These are phyloP conservation scores for Bimuria novae-zelandiae DNA, from an alignment of 2,329 filamentous ascomycete species.

Conservation along the genomic window DNA sequence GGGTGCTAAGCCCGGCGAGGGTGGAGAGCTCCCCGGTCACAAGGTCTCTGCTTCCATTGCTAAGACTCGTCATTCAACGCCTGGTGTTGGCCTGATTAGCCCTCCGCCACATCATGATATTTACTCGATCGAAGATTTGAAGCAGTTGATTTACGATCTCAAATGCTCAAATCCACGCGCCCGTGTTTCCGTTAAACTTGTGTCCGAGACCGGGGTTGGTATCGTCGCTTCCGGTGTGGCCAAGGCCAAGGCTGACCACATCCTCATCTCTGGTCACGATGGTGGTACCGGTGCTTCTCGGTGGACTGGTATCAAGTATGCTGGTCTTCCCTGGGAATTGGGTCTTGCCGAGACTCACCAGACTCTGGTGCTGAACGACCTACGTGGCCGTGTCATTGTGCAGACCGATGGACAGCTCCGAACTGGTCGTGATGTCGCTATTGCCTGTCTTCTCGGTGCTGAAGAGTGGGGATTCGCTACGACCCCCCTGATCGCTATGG, in stretches of 20 bases:
- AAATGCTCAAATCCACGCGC: conserved; percentile 95
- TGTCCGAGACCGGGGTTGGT: conserved; percentile 95
- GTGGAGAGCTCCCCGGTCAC: conserved; percentile 94
- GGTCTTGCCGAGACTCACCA: conserved; percentile 97
- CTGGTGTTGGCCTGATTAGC: conserved; percentile 93
- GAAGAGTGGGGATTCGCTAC: conserved; percentile 98
- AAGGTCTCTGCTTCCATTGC: conserved; percentile 96
- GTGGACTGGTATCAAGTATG: conserved; percentile 99
- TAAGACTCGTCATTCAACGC: conserved; percentile 91
- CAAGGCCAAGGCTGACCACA: conserved; percentile 96
- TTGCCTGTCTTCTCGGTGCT: conserved; percentile 93
- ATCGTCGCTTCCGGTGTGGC: conserved; percentile 97
- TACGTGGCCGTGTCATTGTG: conserved; percentile 92
- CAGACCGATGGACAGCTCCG: conserved; percentile 95
- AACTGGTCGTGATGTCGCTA: conserved; percentile 90
- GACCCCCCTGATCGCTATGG: conserved; percentile 92
- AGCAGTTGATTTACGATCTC: conserved; percentile 96
- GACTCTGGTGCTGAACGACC: conserved; percentile 91
- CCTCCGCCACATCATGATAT: conserved; percentile 97
- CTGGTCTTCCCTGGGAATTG: conserved; percentile 93
- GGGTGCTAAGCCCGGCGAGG: conserved; percentile 95
- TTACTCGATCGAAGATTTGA: conserved; percentile 97
- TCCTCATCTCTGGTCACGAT: conserved; percentile 94
- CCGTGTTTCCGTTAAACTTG: conserved; percentile 93
- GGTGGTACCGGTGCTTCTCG: conserved; percentile 94